Evolutionary conservation across 2,329 filamentous ascomycete species (phyloP).

Genomic region (Botryotinia globosa): DNA sequence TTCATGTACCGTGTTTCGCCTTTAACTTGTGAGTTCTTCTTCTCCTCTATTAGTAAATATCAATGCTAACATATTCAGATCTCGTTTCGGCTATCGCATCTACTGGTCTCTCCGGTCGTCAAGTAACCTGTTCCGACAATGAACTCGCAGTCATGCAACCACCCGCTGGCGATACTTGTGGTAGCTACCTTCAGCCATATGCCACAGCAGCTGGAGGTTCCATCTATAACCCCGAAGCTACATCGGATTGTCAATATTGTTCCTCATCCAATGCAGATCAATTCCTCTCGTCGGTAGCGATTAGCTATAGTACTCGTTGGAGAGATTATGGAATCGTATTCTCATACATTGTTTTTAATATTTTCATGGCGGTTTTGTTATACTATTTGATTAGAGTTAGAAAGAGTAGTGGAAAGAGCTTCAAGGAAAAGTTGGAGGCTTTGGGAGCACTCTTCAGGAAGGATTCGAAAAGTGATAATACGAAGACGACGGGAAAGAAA

Average conservation of each 20-base stretch:
- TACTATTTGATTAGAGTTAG: conserved; percentile 50
- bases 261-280: conserved; percentile 53
- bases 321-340: conserved; percentile 65
- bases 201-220: conserved; percentile 50
- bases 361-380: conserved; percentile 50
- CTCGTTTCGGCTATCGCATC: conserved; percentile 69
- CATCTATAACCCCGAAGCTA: conserved; percentile 50
- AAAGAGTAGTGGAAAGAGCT: conserved; percentile 26
- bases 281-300: conserved; percentile 49
- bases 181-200: conserved; percentile 54
- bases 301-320: conserved; percentile 60
- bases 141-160: conserved; percentile 68
- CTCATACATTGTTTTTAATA: conserved; percentile 56
- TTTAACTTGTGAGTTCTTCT: conserved; percentile 36
- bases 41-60: background rate
- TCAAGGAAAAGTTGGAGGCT: conserved; percentile 21
- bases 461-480: conserved; percentile 23
- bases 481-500: conserved; percentile 29
- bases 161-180: conserved; percentile 54
- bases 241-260: conserved; percentile 55
- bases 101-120: conserved; percentile 64
- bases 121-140: conserved; percentile 63
- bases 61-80: conserved; percentile 48
- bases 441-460: conserved; percentile 26
- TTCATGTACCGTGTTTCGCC: conserved; percentile 77